Evolutionary conservation across 2,329 filamentous ascomycete genomes (phyloP), one percentile per base, ranked within the genome.

Genomic region (Cladorrhinum sp.): DNA sequence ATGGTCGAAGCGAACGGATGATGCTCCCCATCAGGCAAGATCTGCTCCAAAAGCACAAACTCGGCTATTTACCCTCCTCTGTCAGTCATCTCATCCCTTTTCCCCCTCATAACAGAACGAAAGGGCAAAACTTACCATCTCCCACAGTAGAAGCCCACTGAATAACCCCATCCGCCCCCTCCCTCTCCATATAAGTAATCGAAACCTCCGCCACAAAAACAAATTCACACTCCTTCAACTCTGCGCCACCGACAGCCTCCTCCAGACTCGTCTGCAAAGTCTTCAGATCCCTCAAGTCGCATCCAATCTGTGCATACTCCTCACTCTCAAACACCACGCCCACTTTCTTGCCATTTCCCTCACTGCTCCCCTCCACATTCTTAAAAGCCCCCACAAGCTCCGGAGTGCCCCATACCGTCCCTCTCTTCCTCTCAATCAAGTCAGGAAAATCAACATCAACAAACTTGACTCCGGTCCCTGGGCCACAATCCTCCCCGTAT

Each of bases 141-240:
- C 85, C 82, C 55, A 96, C 78, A 10, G 77, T 84, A 58, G 86
- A 85, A n/a, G 90, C 88, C 92, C 92, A 97, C 55, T 80, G 72
- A 28, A 97, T 87, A 8, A 97, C 79, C 16, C 82, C 79, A 76
- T 96, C 88, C 5, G 92, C 87, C 46, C 86, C 86, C 21, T 82
- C 73, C 2, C 86, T 84, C 59, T 92, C 86, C 91, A 96, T 96
- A 69, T 96, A 96, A 0, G 92, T 95, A 46, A 96, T 85, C 2
- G 92, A 96, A 14, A 96, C 92, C 74, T 98, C 94, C 0, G 92
- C 92, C 24, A 92, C 83, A 68, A 95, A 96, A 23, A 97, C 77
- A 1, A 96, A 82, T 2, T 82, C 79, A 61, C 83, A 86, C 76
- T 1, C 80, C 42, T 3, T 20, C 71, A 16, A 88, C 71, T 42